Evolutionary conservation across 1,139 yeast genomes (phyloP), one percentile per base, ranked within the genome.

Genomic region (Suhomyces wounanorum): DNA sequence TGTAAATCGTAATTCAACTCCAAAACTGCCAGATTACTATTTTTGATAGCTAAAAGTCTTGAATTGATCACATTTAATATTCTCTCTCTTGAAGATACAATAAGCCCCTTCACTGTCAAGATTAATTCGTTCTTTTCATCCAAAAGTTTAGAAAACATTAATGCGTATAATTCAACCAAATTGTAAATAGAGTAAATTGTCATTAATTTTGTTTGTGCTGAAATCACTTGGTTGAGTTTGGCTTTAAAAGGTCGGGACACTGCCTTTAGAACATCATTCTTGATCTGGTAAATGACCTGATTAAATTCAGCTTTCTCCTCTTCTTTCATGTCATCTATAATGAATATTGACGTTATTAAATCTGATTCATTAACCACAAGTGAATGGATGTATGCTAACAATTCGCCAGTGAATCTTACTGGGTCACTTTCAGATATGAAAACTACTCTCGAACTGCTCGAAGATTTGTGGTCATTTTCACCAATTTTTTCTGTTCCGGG

Each of bases 291-390:
- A 17, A 68, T 63, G 3, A 72, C 61, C 9, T 61, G 59, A 6
- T 65, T 59, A 38, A 68, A 63, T 40, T 62, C 65, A 17, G 44
- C 44, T 40, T 38, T 55, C 30, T 55, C 55, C 14, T 52, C 17
- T 8, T 57, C 57, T 26, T 57, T 63, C 28, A 54, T 42, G 3
- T 59, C 59, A 5, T 61, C 64, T 8, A 64, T 49, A 8, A 66
- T 61, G 53, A 77, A 74, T 3, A 77, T 66, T 38, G 68, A 78
- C 8, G 79, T 78, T 14, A 94, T 78, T 36, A 87, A 78, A 63
- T 95, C 99, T 37, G 84, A 78, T 66, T 95, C 99, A 66, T 89
- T 89, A 5, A 91, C 96, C 35, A 92, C 85, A n/a, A 90, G 79
- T 0, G 95, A 82, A 63, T 95, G 98, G 13, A 92, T 79, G 72